Conservation (phyloP, 768 basidiomycete species). For the Amanita pseudoporphyria region DNA sequence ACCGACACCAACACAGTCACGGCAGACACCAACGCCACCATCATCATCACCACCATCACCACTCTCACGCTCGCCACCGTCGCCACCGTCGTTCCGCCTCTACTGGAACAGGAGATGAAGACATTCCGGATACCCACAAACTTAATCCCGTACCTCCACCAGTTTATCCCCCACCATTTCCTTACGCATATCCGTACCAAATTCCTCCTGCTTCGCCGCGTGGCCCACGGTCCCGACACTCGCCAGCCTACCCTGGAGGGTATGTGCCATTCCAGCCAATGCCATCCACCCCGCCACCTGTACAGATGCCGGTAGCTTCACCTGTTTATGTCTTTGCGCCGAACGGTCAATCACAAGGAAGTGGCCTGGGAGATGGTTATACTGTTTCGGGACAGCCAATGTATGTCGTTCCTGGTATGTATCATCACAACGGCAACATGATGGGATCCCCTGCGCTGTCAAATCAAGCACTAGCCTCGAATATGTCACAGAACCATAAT, state of each 20-base stretch:
- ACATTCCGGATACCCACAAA: constrained; percentile 4
- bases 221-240: constrained; percentile 15
- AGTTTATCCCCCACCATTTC: constrained; percentile 25
- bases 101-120: constrained; percentile 2
- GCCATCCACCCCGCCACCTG: constrained; percentile 9
- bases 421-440: neutral
- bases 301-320: constrained; percentile 12
- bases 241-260: constrained; percentile 15
- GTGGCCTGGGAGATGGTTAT: neutral
- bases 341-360: constrained; percentile 3
- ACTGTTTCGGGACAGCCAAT: constrained; percentile 4
- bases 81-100: constrained; percentile 9
- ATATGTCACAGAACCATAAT: neutral
- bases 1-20: constrained; percentile 15
- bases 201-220: constrained; percentile 13
- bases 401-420: constrained; percentile 2
- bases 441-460: constrained; percentile 1
- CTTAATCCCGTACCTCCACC: constrained; percentile 17
- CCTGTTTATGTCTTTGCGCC: constrained; percentile 17
- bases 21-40: constrained; percentile 16
- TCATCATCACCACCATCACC: constrained; percentile 15
- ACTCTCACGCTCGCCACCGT: constrained; percentile 8
- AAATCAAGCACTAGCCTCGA: neutral
- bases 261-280: constrained; percentile 24
- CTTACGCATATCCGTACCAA: constrained; percentile 19